Evolutionary conservation across 73 alveolate genomes (phyloP), one percentile per base, ranked within the genome.

Genomic region (Stentor roeselii): DNA sequence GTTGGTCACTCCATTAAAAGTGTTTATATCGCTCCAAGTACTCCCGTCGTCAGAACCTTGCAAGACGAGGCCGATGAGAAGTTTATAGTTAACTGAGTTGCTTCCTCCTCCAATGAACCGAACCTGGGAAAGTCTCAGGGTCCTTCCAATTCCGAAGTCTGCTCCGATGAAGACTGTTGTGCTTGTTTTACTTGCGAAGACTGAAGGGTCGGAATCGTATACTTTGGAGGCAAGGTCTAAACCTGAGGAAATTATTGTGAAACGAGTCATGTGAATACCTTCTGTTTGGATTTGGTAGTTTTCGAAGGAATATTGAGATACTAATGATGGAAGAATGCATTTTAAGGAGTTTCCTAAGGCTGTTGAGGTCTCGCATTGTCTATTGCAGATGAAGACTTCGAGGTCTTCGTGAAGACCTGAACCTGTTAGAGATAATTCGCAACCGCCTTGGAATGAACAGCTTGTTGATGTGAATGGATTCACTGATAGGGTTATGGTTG

Each of bases 11-110:
- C 2, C 31, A n/a, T 75, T 76, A 38, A 21, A 38, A 39, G 6
- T 41, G 76, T 36, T 32, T 1, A 86, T 4, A 60, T 77, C 89
- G 6, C 82, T 31, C 87, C 90, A 89, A 0, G 91, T 80, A 1
- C 67, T 38, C 34, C 86, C 89, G 60, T 89, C 89, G 0, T 38
- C 0, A 0, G 94, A 89, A 34, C 89, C 86, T 86, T 86, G 89
- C 86, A 89, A 61, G 32, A 85, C 59, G 34, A 37, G 60, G 41
- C 80, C 87, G 39, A 61, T 86, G 36, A 86, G 58, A 85, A 60
- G 36, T 3, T 60, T 59, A 34, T 60, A 59, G 40, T 76, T 21
- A 1, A 27, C 0, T 27, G 21, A 27, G 41, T 27, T 2, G 0
- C 0, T 0, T 0, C 80, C 80, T 0, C 80, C 80, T 67, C 80